Evolutionary conservation across 1,284 basidiomycete genomes (phyloP).

Genomic region (Boletellus deceptivus): DNA sequence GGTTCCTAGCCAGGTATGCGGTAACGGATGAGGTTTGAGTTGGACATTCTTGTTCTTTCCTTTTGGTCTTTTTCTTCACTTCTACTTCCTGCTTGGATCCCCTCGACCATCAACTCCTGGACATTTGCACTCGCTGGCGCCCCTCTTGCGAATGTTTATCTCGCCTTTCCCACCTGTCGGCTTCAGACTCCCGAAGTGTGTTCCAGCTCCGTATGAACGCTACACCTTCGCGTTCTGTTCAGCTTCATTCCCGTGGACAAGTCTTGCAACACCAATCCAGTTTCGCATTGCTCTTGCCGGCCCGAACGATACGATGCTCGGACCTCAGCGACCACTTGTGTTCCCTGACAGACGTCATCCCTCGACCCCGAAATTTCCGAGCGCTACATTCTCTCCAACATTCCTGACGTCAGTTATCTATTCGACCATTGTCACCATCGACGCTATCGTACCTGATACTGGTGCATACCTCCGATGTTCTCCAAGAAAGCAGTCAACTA

Average conservation of each 20-base stretch:
- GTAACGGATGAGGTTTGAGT: too few relatives aligned
- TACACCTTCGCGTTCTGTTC: too few relatives aligned
- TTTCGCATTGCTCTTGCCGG: background rate
- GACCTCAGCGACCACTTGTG: background rate
- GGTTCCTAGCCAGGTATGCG: fast-evolving
- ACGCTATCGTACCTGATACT: background rate
- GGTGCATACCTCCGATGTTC: background rate
- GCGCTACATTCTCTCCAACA: background rate
- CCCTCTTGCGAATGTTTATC: background rate
- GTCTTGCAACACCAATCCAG: background rate
- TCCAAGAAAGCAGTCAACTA: background rate
- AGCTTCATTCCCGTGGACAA: background rate
- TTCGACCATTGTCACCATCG: background rate
- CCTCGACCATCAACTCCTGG: background rate
- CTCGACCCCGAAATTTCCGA: background rate
- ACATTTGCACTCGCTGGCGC: background rate
- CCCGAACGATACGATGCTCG: background rate
- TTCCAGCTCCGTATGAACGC: background rate
- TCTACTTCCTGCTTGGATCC: background rate
- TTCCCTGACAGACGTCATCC: background rate
- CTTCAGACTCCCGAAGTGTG: background rate
- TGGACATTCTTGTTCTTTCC: background rate
- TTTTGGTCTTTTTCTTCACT: background rate
- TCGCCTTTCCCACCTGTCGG: background rate
- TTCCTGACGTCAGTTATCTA: background rate